Percentiles rank a stretch among this genome's conserved stretches.
phyloP scores from a whole-genome alignment of 1,139 yeast species.

The Kazachstania sp. region DNA sequence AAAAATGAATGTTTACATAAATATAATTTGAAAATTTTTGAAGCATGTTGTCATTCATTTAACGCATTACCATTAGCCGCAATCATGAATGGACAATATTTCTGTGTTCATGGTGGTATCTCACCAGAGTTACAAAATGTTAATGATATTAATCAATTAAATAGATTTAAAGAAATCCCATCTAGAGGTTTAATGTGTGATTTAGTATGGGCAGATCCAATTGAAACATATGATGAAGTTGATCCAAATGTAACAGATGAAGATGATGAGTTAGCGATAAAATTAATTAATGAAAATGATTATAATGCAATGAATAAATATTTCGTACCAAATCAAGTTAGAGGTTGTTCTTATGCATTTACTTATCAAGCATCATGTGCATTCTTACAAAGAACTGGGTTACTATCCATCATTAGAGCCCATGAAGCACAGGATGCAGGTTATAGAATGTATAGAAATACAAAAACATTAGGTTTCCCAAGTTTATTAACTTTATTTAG shows the following conservation, averaged over 20 bases:
- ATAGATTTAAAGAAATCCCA: slow-evolving; percentile 90
- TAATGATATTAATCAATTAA: slow-evolving; percentile 59
- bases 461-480: slow-evolving; percentile 86
- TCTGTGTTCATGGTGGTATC: slow-evolving; percentile 96
- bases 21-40: slow-evolving; percentile 60
- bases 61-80: slow-evolving; percentile 91
- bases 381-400: slow-evolving; percentile 70
- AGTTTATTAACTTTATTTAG: slow-evolving; percentile 85
- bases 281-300: slow-evolving; percentile 73
- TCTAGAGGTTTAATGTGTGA: slow-evolving; percentile 93
- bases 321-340: slow-evolving; percentile 61
- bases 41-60: slow-evolving; percentile 70
- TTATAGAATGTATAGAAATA: slow-evolving; percentile 84
- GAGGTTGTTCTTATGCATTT: slow-evolving; percentile 91
- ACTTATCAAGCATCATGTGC: slow-evolving; percentile 79
- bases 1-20: slow-evolving; percentile 86
- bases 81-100: slow-evolving; percentile 85
- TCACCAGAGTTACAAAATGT: slow-evolving; percentile 73
- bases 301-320: slow-evolving; percentile 39
- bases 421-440: slow-evolving; percentile 99
- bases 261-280: slow-evolving; percentile 40
- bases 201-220: slow-evolving; percentile 92
- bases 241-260: slow-evolving; percentile 41
- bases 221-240: slow-evolving; percentile 75
- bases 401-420: slow-evolving; percentile 81